Evolutionary conservation across 805 yeast species (phyloP).

Genomic region (Candida endomychidarum): DNA sequence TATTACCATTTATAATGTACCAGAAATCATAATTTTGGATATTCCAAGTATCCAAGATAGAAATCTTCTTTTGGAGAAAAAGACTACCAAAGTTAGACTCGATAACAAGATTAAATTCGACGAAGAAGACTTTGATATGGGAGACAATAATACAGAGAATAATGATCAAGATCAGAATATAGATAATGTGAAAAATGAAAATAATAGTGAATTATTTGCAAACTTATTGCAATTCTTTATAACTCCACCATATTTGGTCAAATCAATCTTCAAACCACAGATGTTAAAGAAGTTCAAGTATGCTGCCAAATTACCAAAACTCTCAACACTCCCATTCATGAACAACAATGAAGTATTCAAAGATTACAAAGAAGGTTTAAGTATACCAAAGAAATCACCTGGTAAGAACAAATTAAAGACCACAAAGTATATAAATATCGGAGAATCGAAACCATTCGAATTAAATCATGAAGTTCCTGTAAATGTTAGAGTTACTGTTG

Average conservation of each 20-base stretch:
- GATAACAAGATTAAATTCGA: constrained; percentile 34
- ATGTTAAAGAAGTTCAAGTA: constrained; percentile 48
- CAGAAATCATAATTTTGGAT: constrained; percentile 73
- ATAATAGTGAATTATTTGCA: constrained; percentile 56
- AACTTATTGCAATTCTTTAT: constrained; percentile 74
- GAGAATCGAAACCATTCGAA: constrained; percentile 58
- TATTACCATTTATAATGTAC: constrained; percentile 65
- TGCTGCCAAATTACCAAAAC: constrained; percentile 69
- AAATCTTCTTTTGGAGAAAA: constrained; percentile 19
- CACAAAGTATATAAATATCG: constrained; percentile 79
- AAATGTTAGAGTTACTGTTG: constrained; percentile 80
- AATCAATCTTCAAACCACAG: constrained; percentile 50
- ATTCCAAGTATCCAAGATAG: constrained; percentile 31
- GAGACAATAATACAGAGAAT: background rate
- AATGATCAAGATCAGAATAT: constrained; percentile 12
- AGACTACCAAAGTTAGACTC: constrained; percentile 19
- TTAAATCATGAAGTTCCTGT: constrained; percentile 66
- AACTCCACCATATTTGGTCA: constrained; percentile 79
- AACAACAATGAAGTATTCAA: constrained; percentile 36
- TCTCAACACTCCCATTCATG: constrained; percentile 77
- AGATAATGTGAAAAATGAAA: constrained; percentile 10
- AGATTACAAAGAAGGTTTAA: constrained; percentile 62
- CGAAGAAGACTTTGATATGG: constrained; percentile 6
- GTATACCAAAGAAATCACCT: constrained; percentile 44
- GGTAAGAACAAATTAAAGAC: constrained; percentile 49